Evolutionary conservation across 1,284 basidiomycete genomes (phyloP), one percentile per base, ranked within the genome.

Genomic region (Cryptococcus sp.): DNA sequence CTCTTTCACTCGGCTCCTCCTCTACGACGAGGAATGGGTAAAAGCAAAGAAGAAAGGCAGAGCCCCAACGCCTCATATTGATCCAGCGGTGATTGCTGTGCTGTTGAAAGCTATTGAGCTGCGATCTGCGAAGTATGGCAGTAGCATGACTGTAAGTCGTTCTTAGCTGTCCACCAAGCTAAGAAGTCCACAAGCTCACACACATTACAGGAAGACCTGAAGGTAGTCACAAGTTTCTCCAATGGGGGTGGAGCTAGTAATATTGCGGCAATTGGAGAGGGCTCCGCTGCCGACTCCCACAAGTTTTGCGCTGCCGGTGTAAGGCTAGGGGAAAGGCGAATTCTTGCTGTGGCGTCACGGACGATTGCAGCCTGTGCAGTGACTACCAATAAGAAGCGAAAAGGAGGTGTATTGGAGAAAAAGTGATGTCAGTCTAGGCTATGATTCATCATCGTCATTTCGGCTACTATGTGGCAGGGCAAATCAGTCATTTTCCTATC

Each of bases 41-140:
- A 85, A 83, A 60, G 80, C 82, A 0, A 79, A 79, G 56, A 76
- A 78, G 35, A 94, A 88, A 72, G 82, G 85, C 36, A 91, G 87
- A 68, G 81, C 88, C 2, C 94, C 95, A 0, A 90, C 88, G 67
- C 82, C 87, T 0, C 86, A 82, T 53, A 63, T 86, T 1, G 85
- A 87, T 53, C 67, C 69, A 0, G 50, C 58, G 2, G 67, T 72
- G 1, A 52, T 75, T n/a, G 56, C 59, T 33, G 56, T 85, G 4
- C 67, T 86, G 3, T 65, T 76, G 5, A 72, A 79, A 13, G 81
- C 85, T 1, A 67, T 93, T 24, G 28, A 50, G 5, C 47, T 21
- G 18, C 48, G 56, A 23, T 42, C 51, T 40, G 42, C 48, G 8
- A 16, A 18, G 12, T 63, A 65, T 52, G 18, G 23, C 4, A 18